Conservation (phyloP, 192 early-diverging fungal genomes). For the Backusella luteola region DNA sequence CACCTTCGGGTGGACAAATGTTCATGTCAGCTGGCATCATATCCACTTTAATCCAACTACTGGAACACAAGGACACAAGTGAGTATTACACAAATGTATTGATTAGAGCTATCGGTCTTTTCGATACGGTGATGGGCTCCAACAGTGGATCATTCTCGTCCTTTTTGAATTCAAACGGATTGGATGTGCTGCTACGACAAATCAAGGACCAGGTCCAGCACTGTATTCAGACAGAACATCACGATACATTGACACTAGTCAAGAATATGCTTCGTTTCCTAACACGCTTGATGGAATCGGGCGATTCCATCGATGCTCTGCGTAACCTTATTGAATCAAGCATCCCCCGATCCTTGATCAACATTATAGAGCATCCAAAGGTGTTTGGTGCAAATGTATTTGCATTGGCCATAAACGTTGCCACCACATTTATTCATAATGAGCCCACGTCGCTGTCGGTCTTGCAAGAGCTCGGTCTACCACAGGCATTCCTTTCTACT, state of each 20-base stretch:
- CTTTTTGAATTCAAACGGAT: slow-evolving; percentile 83
- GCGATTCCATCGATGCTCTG: slow-evolving; percentile 85
- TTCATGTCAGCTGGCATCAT: slow-evolving; percentile 88
- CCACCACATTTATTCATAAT: slow-evolving; percentile 95
- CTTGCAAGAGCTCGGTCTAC: slow-evolving; percentile 86
- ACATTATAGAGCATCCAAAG: slow-evolving; percentile 69
- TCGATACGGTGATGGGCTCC: slow-evolving; percentile 81
- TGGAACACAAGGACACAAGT: slow-evolving; percentile 54
- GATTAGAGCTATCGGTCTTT: slow-evolving; percentile 66
- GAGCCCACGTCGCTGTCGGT: slow-evolving; percentile 93
- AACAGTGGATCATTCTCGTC: slow-evolving; percentile 68
- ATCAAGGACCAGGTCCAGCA: slow-evolving; percentile 69
- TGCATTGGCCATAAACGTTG: slow-evolving; percentile 86
- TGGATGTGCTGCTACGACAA: slow-evolving; percentile 70
- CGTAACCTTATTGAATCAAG: slow-evolving; percentile 92
- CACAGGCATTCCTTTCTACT: slow-evolving; percentile 74
- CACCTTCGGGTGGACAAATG: slow-evolving; percentile 82
- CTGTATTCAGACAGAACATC: slow-evolving; percentile 26
- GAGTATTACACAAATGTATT: slow-evolving; percentile 19
- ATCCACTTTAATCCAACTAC: slow-evolving; percentile 67
- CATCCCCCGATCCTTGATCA: slow-evolving; percentile 71
- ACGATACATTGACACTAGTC: slow-evolving; percentile 72
- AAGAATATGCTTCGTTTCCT: slow-evolving; percentile 90
- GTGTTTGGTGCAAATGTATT: slow-evolving; percentile 85
- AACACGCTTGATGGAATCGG: slow-evolving; percentile 88